Conservation (phyloP, 305 asterid genomes). For the Andrographis paniculata region DNA sequence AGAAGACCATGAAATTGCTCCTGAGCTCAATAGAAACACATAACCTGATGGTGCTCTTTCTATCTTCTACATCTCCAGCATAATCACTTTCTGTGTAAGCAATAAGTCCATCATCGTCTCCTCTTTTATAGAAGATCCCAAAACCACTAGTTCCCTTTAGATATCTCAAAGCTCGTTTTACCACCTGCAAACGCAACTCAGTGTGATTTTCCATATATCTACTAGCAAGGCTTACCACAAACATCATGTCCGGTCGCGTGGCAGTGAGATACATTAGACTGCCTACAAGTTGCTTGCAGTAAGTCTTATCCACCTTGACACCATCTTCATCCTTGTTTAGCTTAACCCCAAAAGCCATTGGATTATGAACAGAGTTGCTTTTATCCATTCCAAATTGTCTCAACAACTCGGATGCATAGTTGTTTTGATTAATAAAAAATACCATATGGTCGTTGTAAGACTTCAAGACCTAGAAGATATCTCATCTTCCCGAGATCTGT, state of each 20-base stretch:
- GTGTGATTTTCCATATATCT: constrained; percentile 6
- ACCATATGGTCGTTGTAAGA: not conserved
- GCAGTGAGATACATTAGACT: constrained; percentile 8
- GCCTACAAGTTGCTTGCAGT: constrained; percentile 1
- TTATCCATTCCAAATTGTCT: not conserved
- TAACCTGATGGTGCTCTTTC: constrained; percentile 5
- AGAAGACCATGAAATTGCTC: not conserved
- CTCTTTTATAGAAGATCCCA: not conserved
- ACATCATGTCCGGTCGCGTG: constrained; percentile 12
- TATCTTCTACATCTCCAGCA: constrained; percentile 5
- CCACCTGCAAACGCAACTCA: constrained; percentile 1
- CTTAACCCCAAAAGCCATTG: not conserved
- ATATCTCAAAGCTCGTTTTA: not conserved
- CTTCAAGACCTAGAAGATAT: not conserved
- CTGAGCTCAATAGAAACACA: not conserved
- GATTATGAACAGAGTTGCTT: not conserved
- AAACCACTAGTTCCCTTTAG: not conserved
- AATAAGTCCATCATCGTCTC: not conserved
- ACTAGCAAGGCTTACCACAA: constrained; percentile 3
- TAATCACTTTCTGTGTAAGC: constrained; percentile 2
- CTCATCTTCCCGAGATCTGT: not conserved
- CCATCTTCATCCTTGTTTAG: not conserved
- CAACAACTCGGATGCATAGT: constrained; percentile 1
- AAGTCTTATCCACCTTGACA: not conserved
- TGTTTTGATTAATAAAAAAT: constrained; percentile 1